A percentile compares a stretch with the other conserved stretches of the same genome.
phyloP scores from a whole-genome alignment of 108 stramenopile species.

The Nitzschia palea region DNA sequence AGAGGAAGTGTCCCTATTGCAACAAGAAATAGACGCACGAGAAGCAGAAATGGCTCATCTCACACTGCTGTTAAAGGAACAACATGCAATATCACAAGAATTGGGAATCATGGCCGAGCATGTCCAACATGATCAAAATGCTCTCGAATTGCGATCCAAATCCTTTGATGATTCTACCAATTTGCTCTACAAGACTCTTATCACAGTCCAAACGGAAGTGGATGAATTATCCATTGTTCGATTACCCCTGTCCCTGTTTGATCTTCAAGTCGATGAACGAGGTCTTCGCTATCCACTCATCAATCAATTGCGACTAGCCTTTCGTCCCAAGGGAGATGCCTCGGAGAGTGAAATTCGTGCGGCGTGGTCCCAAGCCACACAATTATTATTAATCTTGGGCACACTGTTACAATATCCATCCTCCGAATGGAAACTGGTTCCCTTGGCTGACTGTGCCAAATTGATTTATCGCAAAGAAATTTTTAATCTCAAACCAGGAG shows the following conservation, averaged over 20 bases:
- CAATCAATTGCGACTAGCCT: conserved; percentile 58
- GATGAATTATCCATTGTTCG: conserved; percentile 33
- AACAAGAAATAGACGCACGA: conserved; percentile 24
- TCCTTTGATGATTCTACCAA: conserved; percentile 26
- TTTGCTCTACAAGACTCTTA: conserved; percentile 12
- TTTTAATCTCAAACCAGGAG: conserved; percentile 29
- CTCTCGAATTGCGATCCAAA: conserved; percentile 34
- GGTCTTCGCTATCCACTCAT: conserved; percentile 63
- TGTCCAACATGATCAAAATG: conserved; percentile 34
- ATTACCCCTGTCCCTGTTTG: conserved; percentile 37
- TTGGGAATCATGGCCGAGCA: conserved; percentile 28
- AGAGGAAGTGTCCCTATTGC: conserved; percentile 39
- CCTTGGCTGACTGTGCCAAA: conserved; percentile 58
- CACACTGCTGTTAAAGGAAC: conserved; percentile 27
- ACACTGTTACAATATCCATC: conserved; percentile 41
- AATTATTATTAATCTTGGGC: conserved; percentile 48
- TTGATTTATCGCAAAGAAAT: conserved; percentile 48
- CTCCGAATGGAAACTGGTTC: conserved; percentile 55
- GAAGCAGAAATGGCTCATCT: conserved; percentile 35
- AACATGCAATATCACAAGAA: conserved; percentile 22
- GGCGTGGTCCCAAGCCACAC: conserved; percentile 60
- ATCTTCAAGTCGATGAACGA: conserved; percentile 51
- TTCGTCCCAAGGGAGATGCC: conserved; percentile 55
- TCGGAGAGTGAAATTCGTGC: conserved; percentile 37
- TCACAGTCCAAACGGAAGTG: conserved; percentile 28